Evolutionary conservation across 2,329 filamentous ascomycete species (phyloP).

Genomic region (Fusarium sarcochroum): DNA sequence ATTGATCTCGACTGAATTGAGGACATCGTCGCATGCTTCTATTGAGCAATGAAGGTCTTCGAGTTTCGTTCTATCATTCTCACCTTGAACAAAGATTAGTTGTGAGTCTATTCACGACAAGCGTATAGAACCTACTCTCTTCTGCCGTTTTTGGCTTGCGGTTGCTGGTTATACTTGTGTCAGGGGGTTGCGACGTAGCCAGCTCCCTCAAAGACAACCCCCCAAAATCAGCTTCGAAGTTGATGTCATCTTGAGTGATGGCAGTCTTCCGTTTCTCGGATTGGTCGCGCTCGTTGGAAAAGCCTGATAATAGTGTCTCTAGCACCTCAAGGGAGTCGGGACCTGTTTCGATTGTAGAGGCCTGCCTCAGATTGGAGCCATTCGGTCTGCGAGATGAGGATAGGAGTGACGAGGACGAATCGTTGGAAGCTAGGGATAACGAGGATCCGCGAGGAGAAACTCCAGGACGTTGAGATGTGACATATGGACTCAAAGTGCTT

Average conservation of each 20-base stretch:
- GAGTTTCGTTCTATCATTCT: constrained; percentile 85
- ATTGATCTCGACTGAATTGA: constrained; percentile 93
- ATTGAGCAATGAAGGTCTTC: constrained; percentile 94
- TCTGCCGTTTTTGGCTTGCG: constrained; percentile 74
- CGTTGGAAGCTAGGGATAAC: constrained; percentile 81
- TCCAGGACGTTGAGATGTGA: constrained; percentile 77
- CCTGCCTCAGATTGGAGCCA: constrained; percentile 76
- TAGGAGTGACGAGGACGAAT: constrained; percentile 82
- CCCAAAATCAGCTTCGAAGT: constrained; percentile 82
- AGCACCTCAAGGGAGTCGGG: constrained; percentile 81
- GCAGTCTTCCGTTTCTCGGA: constrained; percentile 24
- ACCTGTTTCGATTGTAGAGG: constrained; percentile 65
- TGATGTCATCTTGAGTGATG: constrained; percentile 67
- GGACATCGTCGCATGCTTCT: constrained; percentile 88
- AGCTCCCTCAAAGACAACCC: constrained; percentile 83
- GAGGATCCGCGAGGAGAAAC: constrained; percentile 81
- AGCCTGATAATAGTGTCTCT: constrained; percentile 59
- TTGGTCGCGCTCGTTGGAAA: constrained; percentile 37
- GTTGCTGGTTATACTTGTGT: constrained; percentile 40
- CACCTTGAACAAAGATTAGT: constrained; percentile 65
- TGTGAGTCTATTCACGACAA: neutral
- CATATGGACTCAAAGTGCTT: constrained; percentile 76
- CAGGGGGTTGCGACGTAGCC: constrained; percentile 56
- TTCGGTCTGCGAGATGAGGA: constrained; percentile 74
- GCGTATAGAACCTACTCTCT: constrained; percentile 72